Conservation (phyloP, 169 alveolate genomes). For the Plasmodium coatneyi region DNA sequence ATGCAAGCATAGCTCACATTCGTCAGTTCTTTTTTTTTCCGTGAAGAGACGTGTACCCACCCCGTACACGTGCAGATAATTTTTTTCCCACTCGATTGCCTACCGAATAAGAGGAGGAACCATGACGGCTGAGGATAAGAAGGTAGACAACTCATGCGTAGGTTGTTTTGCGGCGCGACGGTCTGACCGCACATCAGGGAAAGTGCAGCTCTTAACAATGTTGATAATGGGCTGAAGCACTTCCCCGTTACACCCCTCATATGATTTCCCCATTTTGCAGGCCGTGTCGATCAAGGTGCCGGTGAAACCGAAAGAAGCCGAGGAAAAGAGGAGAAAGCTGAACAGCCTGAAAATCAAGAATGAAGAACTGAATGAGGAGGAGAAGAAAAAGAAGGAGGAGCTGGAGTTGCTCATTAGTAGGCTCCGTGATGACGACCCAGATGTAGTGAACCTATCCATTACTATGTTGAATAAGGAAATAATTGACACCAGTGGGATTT, state of each 20-base stretch:
- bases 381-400: slow-evolving; percentile 69
- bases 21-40: background rate
- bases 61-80: background rate
- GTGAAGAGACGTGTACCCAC: background rate
- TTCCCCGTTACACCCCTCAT: background rate
- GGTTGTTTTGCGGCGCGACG: background rate
- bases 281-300: slow-evolving; percentile 73
- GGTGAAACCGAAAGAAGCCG: slow-evolving; percentile 28
- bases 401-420: slow-evolving; percentile 58
- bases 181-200: background rate
- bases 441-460: slow-evolving; percentile 53
- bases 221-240: background rate
- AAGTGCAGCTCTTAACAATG: background rate
- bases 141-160: slow-evolving; percentile 1
- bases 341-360: slow-evolving; percentile 26
- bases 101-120: slow-evolving; percentile 3
- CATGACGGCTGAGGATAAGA: slow-evolving; percentile 69
- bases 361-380: slow-evolving; percentile 71
- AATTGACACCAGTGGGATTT: slow-evolving; percentile 65
- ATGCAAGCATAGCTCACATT: background rate
- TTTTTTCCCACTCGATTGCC: background rate
- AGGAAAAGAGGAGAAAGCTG: slow-evolving; percentile 35
- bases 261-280: background rate
- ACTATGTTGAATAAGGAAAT: slow-evolving; percentile 53
- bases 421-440: slow-evolving; percentile 24